phyloP scores from a whole-genome alignment of 768 basidiomycete genomes.

The Sarcomyxa edulis region DNA sequence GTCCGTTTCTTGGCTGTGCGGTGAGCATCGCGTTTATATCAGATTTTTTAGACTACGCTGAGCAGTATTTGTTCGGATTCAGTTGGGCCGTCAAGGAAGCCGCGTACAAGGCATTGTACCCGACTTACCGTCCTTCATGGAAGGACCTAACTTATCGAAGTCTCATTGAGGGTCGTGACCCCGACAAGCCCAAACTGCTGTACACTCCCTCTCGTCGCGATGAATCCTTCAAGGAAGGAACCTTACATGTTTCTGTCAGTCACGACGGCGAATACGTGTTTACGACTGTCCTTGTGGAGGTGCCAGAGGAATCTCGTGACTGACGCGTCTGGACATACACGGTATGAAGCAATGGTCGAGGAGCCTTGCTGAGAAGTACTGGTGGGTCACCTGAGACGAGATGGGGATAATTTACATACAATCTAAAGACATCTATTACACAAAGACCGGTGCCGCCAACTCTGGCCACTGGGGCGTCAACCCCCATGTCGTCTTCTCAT shows the following conservation, averaged over 20 bases:
- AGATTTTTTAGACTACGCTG: neutral
- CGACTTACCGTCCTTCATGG: constrained; percentile 58
- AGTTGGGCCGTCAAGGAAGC: constrained; percentile 88
- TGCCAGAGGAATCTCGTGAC: constrained; percentile 1
- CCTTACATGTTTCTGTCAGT: constrained; percentile 66
- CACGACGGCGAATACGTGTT: constrained; percentile 80
- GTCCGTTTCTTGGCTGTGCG: constrained; percentile 66
- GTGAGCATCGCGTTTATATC: constrained; percentile 42
- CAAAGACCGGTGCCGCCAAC: constrained; percentile 56
- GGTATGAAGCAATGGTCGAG: neutral
- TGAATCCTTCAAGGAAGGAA: constrained; percentile 20
- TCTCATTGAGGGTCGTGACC: constrained; percentile 15
- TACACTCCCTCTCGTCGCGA: constrained; percentile 33
- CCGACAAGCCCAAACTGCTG: constrained; percentile 31
- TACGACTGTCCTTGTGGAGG: constrained; percentile 62
- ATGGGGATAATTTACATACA: constrained; percentile 2
- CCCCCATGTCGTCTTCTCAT: constrained; percentile 27
- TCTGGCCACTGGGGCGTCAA: constrained; percentile 66
- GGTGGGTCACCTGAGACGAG: neutral
- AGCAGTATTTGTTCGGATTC: constrained; percentile 7
- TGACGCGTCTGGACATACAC: neutral
- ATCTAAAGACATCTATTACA: no score
- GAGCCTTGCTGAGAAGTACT: neutral
- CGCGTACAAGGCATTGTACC: constrained; percentile 80
- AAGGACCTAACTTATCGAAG: constrained; percentile 59